Base-by-base conservation (phyloP, 2,329 filamentous ascomycete species). In the Fusarium austroafricanum region DNA sequence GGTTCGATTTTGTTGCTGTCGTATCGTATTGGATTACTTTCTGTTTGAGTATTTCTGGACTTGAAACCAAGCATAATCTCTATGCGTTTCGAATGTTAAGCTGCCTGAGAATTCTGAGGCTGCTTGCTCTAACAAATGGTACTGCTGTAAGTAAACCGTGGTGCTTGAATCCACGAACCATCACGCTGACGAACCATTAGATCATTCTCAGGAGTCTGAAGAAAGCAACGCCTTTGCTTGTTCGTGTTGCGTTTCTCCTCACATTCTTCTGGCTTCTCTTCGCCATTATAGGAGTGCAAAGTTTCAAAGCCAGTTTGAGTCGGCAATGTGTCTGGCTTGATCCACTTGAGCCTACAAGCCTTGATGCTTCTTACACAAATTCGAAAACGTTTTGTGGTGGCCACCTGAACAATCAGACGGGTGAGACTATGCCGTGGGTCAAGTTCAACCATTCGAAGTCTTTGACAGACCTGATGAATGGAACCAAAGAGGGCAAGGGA, bases 221-320 rank as follows among this genome's bases (percentile, higher is more conserved):
- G 77, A 97, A 97, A 76, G 94, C 96, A 3, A 93, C 95, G 0
- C 96, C 96, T 3, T 83, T 97, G 35, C 87, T 99, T 23, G 88
- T 97, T 26, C 93, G 97, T 65, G 94, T 99, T 31, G 94, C 93
- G 2, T 97, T 99, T 76, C 83, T 99, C 21, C 94, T 99, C 70
- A 87, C 92, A 15, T 99, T 99, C 80, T 99, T 99, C 80, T 99
- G 96, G 96, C 86, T 99, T 40, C 82, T 98, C 12, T 99, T 99
- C 80, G 96, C 94, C 37, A 97, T 99, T 65, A 90, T 99, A 60
- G 96, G 96, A 8, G 92, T 99, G 21, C 96, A 99, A 77, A 97
- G 92, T 79, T 99, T 99, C 82, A 95, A 95, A 79, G 90, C 91
- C 10, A 95, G 92, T 77, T 79, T 95, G 23, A 88, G 87, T 70